A percentile compares a stretch with the other conserved stretches of the same genome.
phyloP scores from a whole-genome alignment of 805 yeast genomes.

The Cyberlindnera galapagoensis region DNA sequence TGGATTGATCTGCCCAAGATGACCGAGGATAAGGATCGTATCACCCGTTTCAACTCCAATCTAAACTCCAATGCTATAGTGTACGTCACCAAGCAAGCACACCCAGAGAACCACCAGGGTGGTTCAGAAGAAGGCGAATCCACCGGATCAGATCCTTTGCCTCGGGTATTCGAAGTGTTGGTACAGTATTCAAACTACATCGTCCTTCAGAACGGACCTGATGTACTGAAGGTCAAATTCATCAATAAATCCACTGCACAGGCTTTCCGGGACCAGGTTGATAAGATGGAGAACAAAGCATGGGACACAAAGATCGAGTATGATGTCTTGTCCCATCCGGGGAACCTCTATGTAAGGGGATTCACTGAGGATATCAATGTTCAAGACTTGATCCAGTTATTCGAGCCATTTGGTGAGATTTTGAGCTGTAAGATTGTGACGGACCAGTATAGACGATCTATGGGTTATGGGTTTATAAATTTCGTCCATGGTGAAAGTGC shows the following conservation, averaged over 20 bases:
- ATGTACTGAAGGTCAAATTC: conserved; percentile 11
- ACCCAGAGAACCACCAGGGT: background rate
- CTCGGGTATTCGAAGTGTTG: too few relatives aligned
- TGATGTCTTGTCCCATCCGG: conserved; percentile 43
- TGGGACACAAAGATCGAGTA: conserved; percentile 16
- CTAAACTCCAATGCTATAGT: conserved; percentile 22
- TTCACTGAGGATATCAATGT: conserved; percentile 32
- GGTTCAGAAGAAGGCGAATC: too few relatives aligned
- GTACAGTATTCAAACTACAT: conserved; percentile 7
- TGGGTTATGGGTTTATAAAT: conserved; percentile 63
- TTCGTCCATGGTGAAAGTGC: conserved; percentile 48
- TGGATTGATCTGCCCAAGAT: too few relatives aligned
- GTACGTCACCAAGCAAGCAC: conserved; percentile 5
- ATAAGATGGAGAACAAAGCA: background rate
- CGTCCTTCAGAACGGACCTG: conserved; percentile 3
- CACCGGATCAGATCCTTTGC: too few relatives aligned
- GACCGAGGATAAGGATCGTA: too few relatives aligned
- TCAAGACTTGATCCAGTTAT: conserved; percentile 30
- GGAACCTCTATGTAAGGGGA: conserved; percentile 47
- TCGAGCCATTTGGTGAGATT: conserved; percentile 34
- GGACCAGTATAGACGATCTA: conserved; percentile 39
- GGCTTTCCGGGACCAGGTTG: conserved; percentile 4
- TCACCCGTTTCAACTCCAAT: conserved; percentile 20
- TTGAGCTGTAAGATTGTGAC: conserved; percentile 39
- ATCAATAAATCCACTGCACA: conserved; percentile 17